Base-by-base conservation (phyloP, 164 flowering plant species). In the Magnolia changhungtana region DNA sequence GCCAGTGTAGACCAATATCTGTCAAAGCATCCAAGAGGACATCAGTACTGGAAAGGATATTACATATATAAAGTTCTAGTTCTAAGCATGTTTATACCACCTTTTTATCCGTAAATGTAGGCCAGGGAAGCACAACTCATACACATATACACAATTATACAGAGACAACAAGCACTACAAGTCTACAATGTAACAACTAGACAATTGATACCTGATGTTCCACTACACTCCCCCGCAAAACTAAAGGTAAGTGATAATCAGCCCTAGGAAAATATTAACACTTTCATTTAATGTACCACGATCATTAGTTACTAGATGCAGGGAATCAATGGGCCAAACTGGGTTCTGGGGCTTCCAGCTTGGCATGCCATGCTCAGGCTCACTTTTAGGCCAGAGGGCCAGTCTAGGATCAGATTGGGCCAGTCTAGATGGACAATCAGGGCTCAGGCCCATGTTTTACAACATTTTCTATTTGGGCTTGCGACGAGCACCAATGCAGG, bases 1-100 rank as follows among this genome's bases (percentile, higher is more conserved):
- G 96, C 96, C 76, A 95, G 92, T 18, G 98, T 95, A 73, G 98
- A 95, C 95, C 90, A 84, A 73, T 89, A 95, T 77, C 98, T 95
- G 89, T 75, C 58, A 82, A 83, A 82, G 55, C 9, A 80, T 77
- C 50, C 63, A 27, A 79, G 50, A 58, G 23, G 21, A 72, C 14
- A 72, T 63, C 71, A 75, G 69, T 27, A 61, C 37, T 6, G 59
- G 49, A 73, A 31, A 11, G n/a, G 50, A 67, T 55, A 71, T 58
- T 11, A 21, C 2, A 74, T 18, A 21, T 64, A 64, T 18, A 64
- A 64, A 64, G 45, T 37, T 37, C 45, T 55, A 55, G 18, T 55
- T 55, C 61, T 16, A 55, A 55, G 4, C 18, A 55, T 55, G 61
- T 10, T 16, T 10, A 37, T 37, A 37, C 45, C 4, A 37, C 45